Conservation (phyloP, 345 rosid genomes). For the Rhodamnia rubescens region DNA sequence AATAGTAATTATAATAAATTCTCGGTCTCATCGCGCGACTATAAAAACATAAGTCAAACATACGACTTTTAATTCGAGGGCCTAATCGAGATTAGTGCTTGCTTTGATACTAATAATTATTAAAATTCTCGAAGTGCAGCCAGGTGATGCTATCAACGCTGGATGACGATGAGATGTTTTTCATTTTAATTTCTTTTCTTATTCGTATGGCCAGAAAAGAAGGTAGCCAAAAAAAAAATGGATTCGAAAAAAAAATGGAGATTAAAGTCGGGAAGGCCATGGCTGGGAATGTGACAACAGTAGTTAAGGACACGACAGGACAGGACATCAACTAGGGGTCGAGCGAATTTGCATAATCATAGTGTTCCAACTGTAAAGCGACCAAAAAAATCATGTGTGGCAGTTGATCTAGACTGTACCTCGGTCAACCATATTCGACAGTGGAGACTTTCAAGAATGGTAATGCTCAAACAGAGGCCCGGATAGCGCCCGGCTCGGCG, state of each 20-base stretch:
- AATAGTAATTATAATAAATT: neutral
- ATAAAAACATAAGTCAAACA: neutral
- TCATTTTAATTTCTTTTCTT: neutral
- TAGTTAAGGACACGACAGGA: neutral
- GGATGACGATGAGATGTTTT: neutral
- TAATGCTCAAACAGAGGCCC: neutral
- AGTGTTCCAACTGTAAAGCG: neutral
- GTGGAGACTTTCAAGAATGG: neutral
- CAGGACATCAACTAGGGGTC: neutral
- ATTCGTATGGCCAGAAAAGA: neutral
- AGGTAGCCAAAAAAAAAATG: too few species aligned
- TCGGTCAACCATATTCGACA: neutral
- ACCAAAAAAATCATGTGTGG: neutral
- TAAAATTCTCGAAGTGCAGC: neutral
- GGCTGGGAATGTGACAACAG: neutral
- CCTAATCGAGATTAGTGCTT: neutral
- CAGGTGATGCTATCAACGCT: neutral
- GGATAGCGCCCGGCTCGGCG: neutral
- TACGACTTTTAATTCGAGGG: neutral
- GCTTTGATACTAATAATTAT: neutral
- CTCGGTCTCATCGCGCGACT: too few species aligned
- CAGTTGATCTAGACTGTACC: neutral
- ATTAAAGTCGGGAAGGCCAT: neutral
- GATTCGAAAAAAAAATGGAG: neutral
- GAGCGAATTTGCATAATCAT: neutral